Base-by-base conservation (phyloP, 2,329 filamentous ascomycete genomes). In the Ceratocystis ficicola region DNA sequence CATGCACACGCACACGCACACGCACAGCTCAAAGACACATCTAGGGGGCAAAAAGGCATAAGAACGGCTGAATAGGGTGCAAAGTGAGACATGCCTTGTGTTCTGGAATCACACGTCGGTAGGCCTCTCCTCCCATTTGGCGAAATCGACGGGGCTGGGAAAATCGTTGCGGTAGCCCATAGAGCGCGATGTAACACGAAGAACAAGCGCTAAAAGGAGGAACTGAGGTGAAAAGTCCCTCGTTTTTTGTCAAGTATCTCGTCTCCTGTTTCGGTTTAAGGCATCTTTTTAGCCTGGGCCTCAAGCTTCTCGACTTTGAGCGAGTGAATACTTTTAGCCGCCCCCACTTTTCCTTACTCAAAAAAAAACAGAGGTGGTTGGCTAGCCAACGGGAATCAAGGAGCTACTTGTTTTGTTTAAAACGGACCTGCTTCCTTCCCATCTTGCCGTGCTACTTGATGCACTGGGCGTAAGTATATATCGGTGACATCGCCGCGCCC, bases 91-190 rank as follows among this genome's bases (percentile, higher is more conserved):
- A 41, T 41, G 46, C 2, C 20, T 8, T 12, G 48, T 25, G 8
- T 15, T 52, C 48, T 52, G 25, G 48, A 52, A 52, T 25, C 48
- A 10, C 17, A 25, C 22, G 22, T 25, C 28, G 8, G 48, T 7
- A 25, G 44, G 44, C 55, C 30, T 12, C 36, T 12, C 36, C 32
- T 10, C 32, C 10, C 10, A 12, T 3, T 41, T 41, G 10, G 36
- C 36, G n/a, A 30, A 57, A 60, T 62, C 41, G 20, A 48, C 55
- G 57, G 46, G 63, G 63, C 52, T 65, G 63, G 63, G 44, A 41
- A 44, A 50, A 36, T 22, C 2, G 52, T 57, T 57, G 52, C 52
- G 30, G 52, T 57, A 57, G 52, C 3, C 25, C 12, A 30, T 17
- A 17, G 8, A 25, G 15, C 10, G 28, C 52, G 28, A 30, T 59